Conservation (phyloP, 495 filamentous ascomycete genomes). For the Rhizodiscina lignyota region DNA sequence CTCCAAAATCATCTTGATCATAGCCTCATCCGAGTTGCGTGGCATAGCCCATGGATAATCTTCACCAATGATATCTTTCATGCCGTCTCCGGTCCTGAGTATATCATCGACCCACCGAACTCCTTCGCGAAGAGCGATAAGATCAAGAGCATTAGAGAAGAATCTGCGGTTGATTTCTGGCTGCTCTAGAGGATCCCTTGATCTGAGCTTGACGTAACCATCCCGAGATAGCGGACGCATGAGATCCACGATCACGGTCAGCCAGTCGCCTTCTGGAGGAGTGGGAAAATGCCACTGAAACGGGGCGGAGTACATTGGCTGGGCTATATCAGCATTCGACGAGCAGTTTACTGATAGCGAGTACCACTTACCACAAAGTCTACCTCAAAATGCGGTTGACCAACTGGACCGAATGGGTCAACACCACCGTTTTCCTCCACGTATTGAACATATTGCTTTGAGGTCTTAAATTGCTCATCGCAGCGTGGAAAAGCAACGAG, state of each 20-base stretch:
- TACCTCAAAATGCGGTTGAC: conserved; percentile 49
- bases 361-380: no score
- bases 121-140: not conserved
- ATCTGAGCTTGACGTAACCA: conserved; percentile 9
- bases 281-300: conserved; percentile 49
- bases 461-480: conserved; percentile 32
- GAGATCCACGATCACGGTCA: conserved; percentile 45
- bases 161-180: conserved; percentile 5
- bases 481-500: conserved; percentile 40
- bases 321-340: no score
- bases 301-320: conserved; percentile 39
- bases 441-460: conserved; percentile 29
- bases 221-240: conserved; percentile 38
- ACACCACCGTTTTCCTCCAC: conserved; percentile 33
- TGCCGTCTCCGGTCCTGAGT: conserved; percentile 7
- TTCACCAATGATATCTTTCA: conserved; percentile 17
- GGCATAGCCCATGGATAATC: not conserved
- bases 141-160: not conserved
- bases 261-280: conserved; percentile 28
- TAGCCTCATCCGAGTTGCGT: not conserved
- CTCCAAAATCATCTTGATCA: conserved; percentile 31
- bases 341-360: no score
- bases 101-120: not conserved
- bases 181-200: conserved; percentile 6
- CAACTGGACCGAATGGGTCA: conserved; percentile 41